These are phyloP conservation scores for Helianthus tuberosus DNA, from an alignment of 129 eudicot genomes.

Conservation along the genomic window DNA sequence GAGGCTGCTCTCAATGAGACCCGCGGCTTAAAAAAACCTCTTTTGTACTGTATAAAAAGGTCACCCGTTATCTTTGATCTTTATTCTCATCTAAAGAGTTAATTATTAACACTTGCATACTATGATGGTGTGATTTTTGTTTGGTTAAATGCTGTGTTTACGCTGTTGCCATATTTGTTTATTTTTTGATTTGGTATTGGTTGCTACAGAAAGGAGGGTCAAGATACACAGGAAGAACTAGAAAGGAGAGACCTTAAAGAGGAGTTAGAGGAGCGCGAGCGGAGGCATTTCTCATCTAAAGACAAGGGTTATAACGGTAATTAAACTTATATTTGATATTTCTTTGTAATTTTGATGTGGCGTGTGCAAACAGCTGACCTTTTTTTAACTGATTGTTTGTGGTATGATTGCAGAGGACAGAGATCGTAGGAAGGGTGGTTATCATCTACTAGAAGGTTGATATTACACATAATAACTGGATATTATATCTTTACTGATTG, in stretches of 20 bases:
- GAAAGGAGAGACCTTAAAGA: slow-evolving; percentile 91
- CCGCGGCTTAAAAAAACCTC: no score
- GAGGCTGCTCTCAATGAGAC: no score
- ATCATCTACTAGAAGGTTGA: slow-evolving; percentile 88
- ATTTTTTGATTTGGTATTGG: slow-evolving; percentile 1
- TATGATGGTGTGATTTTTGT: background rate
- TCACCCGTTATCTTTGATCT: background rate
- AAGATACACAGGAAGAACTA: slow-evolving; percentile 92
- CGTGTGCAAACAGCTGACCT: slow-evolving; percentile 3
- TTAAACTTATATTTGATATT: background rate
- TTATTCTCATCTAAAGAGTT: background rate
- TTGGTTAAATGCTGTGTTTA: background rate
- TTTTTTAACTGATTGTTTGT: slow-evolving; percentile 13
- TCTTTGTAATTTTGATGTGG: background rate
- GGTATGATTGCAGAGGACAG: slow-evolving; percentile 70
- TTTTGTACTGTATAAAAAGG: no score
- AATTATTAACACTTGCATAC: background rate
- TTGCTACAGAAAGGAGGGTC: slow-evolving; percentile 87
- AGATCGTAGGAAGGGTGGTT: slow-evolving; percentile 84
- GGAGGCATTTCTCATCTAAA: slow-evolving; percentile 83
- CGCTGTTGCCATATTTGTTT: background rate
- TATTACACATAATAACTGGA: slow-evolving; percentile 9
- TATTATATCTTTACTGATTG: background rate
- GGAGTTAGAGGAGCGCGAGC: slow-evolving; percentile 89
- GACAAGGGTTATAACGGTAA: slow-evolving; percentile 52